Conservation (phyloP, 129 eudicot genomes). For the Apium graveolens region DNA sequence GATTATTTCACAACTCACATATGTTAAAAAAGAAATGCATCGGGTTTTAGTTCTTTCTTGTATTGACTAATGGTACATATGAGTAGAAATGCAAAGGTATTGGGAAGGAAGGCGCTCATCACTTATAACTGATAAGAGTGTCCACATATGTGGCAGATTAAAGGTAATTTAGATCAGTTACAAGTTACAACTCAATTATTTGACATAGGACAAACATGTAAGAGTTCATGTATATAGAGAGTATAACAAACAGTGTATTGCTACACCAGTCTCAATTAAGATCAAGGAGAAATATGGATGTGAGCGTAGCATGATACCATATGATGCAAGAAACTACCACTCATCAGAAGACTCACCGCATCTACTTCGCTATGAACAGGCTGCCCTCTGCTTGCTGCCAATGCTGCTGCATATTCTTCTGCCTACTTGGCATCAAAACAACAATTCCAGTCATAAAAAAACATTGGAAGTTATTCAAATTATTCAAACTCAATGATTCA, state of each 20-base stretch:
- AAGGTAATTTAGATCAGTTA: background rate
- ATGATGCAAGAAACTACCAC: background rate
- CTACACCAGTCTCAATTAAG: background rate
- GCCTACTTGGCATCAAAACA: slow-evolving; percentile 44
- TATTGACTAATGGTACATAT: background rate
- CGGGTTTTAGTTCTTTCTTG: background rate
- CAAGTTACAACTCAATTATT: background rate
- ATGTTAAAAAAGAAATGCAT: background rate
- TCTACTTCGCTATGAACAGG: slow-evolving; percentile 47
- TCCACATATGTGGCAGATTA: background rate
- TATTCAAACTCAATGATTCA: background rate
- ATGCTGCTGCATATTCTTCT: slow-evolving; percentile 93
- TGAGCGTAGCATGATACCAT: background rate
- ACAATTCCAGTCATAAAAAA: background rate
- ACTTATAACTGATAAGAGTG: background rate
- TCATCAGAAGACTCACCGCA: slow-evolving; percentile 42
- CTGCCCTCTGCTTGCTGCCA: slow-evolving; percentile 90
- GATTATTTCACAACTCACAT: background rate
- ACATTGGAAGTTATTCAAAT: background rate
- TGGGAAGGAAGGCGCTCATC: background rate
- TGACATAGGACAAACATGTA: background rate
- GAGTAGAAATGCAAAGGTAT: background rate
- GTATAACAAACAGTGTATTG: background rate
- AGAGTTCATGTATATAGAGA: background rate
- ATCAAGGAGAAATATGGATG: background rate